phyloP scores from a whole-genome alignment of 164 flowering plant species.

The Aristolochia fimbriata region DNA sequence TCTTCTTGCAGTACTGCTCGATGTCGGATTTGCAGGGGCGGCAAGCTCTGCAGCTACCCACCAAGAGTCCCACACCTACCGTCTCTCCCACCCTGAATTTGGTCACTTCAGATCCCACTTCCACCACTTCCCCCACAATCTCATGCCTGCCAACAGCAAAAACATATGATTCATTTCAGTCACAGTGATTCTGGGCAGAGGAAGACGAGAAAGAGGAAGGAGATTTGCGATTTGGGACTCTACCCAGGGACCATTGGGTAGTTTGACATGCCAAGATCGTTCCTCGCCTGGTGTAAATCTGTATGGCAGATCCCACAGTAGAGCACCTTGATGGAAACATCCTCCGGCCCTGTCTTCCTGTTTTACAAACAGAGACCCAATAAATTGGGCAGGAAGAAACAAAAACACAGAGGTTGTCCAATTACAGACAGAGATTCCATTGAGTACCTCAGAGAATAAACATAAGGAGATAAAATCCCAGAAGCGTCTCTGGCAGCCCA shows the following conservation, averaged over 20 bases:
- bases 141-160: conserved; percentile 35
- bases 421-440: neutral
- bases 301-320: conserved; percentile 55
- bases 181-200: neutral
- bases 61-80: conserved; percentile 46
- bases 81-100: conserved; percentile 44
- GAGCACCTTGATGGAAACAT: conserved; percentile 52
- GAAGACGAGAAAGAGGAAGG: neutral
- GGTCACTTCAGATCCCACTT: conserved; percentile 38
- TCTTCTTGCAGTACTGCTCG: conserved; percentile 91
- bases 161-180: no score
- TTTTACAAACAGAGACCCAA: conserved; percentile 1
- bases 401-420: neutral
- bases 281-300: conserved; percentile 48
- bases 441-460: conserved; percentile 33
- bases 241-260: conserved; percentile 64
- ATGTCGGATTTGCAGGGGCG: conserved; percentile 52
- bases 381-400: conserved; percentile 8
- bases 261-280: conserved; percentile 26
- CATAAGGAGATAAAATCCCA: conserved; percentile 37
- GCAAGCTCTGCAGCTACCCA: conserved; percentile 57
- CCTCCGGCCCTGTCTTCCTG: conserved; percentile 84
- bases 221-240: conserved; percentile 17
- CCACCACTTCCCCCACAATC: conserved; percentile 51
- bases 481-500: conserved; percentile 51